Conservation (phyloP, 306 rosid genomes). For the Pueraria montana region DNA sequence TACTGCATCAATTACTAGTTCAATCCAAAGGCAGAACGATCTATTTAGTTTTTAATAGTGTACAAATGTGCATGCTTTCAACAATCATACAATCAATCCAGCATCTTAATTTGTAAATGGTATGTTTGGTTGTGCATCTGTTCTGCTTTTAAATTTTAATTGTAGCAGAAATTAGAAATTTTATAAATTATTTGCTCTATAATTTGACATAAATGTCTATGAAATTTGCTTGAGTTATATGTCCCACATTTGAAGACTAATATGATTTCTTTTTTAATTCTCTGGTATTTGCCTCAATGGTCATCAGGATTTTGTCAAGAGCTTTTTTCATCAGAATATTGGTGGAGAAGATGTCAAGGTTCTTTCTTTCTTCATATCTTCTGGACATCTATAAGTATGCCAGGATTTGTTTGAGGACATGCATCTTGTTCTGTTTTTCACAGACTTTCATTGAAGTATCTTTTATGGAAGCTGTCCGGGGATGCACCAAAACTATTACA, state of each 20-base stretch:
- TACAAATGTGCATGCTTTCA: conserved; percentile 1
- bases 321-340: conserved; percentile 73
- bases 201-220: neutral
- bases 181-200: conserved; percentile 12
- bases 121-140: neutral
- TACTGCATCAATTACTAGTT: neutral
- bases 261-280: conserved; percentile 21
- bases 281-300: conserved; percentile 43
- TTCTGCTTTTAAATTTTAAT: conserved; percentile 9
- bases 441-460: conserved; percentile 85
- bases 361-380: conserved; percentile 34
- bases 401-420: conserved; percentile 18
- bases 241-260: conserved; percentile 39
- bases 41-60: neutral
- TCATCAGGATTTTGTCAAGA: conserved; percentile 70
- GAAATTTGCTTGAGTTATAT: neutral
- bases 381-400: conserved; percentile 14
- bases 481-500: conserved; percentile 77
- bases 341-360: conserved; percentile 98
- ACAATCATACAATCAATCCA: neutral
- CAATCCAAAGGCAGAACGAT: neutral
- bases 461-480: conserved; percentile 97
- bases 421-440: conserved; percentile 35
- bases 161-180: neutral
- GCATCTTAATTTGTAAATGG: too few relatives aligned